Evolutionary conservation across 495 filamentous ascomycete genomes (phyloP).

Genomic region (Talaromyces nanjingensis): DNA sequence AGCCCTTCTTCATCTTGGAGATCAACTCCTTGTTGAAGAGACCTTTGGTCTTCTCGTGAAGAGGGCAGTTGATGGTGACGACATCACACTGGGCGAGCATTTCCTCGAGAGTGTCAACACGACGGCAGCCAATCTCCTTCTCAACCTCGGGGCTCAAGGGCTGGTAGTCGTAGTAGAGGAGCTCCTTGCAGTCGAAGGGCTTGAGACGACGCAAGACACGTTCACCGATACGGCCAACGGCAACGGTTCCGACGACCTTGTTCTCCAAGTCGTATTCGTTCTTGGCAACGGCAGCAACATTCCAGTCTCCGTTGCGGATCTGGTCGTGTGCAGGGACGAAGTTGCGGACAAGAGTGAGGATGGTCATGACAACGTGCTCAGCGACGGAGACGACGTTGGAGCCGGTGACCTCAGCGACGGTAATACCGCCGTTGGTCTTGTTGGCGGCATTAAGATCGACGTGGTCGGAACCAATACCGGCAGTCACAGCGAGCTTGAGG

Average conservation of each 20-base stretch:
- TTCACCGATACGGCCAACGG: slow-evolving; percentile 96
- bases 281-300: slow-evolving; percentile 94
- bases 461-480: slow-evolving; percentile 97
- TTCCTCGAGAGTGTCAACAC: slow-evolving; percentile 84
- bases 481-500: slow-evolving; percentile 92
- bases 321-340: slow-evolving; percentile 96
- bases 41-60: slow-evolving; percentile 94
- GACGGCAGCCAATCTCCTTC: slow-evolving; percentile 92
- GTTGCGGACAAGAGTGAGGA: slow-evolving; percentile 93
- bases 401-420: slow-evolving; percentile 94
- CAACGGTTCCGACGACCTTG: slow-evolving; percentile 98
- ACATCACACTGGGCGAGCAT: slow-evolving; percentile 94
- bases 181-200: slow-evolving; percentile 98
- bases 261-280: slow-evolving; percentile 94
- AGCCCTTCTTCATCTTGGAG: slow-evolving; percentile 96
- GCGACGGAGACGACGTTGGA: slow-evolving; percentile 87
- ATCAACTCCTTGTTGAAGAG: slow-evolving; percentile 99
- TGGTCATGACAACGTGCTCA: slow-evolving; percentile 98
- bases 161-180: slow-evolving; percentile 99
- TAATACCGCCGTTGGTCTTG: slow-evolving; percentile 96
- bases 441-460: slow-evolving; percentile 96
- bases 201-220: slow-evolving; percentile 92
- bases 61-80: slow-evolving; percentile 98
- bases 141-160: slow-evolving; percentile 79
- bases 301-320: slow-evolving; percentile 82